Conservation (phyloP, 805 yeast species). For the Dipodascopsis uninucleata region DNA sequence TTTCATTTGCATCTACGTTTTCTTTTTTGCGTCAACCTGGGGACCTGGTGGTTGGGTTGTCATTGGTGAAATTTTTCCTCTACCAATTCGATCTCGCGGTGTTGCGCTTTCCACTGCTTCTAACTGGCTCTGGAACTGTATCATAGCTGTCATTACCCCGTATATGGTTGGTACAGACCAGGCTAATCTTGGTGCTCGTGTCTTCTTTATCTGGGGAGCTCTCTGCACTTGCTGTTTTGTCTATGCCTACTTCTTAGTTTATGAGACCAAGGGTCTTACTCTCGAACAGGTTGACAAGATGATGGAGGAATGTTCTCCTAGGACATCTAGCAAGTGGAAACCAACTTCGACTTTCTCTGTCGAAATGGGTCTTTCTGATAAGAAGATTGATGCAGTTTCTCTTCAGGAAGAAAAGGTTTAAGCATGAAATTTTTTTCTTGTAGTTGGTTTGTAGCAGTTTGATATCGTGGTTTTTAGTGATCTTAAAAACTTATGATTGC, state of each 20-base stretch:
- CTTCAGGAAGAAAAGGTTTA: no score
- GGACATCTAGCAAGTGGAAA: conserved; percentile 9
- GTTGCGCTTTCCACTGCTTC: conserved; percentile 68
- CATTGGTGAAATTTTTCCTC: conserved; percentile 60
- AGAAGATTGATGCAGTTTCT: no score
- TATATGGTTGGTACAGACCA: conserved; percentile 63
- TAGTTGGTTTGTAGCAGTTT: no score
- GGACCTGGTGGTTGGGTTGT: conserved; percentile 66
- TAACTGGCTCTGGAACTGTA: conserved; percentile 73
- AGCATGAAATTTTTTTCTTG: no score
- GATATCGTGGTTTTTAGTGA: no score
- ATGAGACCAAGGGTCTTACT: conserved; percentile 72
- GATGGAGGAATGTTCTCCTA: conserved; percentile 29
- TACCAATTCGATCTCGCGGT: conserved; percentile 69
- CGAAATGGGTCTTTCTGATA: conserved; percentile 10
- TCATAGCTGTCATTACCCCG: conserved; percentile 70
- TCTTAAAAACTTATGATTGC: no score
- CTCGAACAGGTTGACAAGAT: conserved; percentile 74
- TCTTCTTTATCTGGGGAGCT: conserved; percentile 75
- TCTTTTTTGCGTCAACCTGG: conserved; percentile 55
- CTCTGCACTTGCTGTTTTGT: conserved; percentile 8
- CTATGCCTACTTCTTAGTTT: conserved; percentile 60
- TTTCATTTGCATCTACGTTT: conserved; percentile 50
- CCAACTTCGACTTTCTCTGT: conserved; percentile 11
- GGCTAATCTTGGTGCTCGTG: conserved; percentile 59